phyloP scores from a whole-genome alignment of 1,139 yeast species.

The Spencermartinsiella ligniputridi region DNA sequence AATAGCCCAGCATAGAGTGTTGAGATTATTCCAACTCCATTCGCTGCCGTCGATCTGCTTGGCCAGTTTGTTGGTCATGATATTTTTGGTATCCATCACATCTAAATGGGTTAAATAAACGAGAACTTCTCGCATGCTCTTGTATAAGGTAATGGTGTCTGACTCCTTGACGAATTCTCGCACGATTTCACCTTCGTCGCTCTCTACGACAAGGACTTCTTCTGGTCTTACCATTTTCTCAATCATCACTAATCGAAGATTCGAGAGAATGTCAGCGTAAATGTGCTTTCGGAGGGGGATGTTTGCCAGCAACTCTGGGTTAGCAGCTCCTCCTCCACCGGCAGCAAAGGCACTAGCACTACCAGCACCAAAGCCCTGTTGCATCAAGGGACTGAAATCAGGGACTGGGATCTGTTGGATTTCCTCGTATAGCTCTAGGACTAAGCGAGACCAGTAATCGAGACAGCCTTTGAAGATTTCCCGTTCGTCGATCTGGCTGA shows the following conservation, averaged over 20 bases:
- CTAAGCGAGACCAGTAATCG: conserved; percentile 90
- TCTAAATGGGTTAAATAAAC: conserved; percentile 94
- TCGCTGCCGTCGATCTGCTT: conserved; percentile 93
- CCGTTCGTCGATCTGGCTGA: conserved; percentile 90
- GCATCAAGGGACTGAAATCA: conserved; percentile 72
- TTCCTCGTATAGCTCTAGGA: conserved; percentile 74
- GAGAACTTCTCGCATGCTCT: conserved; percentile 90
- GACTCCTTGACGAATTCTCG: conserved; percentile 96
- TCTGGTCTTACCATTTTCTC: conserved; percentile 99
- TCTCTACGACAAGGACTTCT: conserved; percentile 93
- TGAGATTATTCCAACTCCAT: conserved; percentile 99
- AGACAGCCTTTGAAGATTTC: conserved; percentile 92
- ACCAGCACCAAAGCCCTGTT: conserved; percentile 45
- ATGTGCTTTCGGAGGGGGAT: conserved; percentile 83
- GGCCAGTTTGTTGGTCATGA: conserved; percentile 87
- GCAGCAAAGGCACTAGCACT: conserved; percentile 33
- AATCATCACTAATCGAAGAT: conserved; percentile 82
- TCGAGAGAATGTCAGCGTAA: conserved; percentile 70
- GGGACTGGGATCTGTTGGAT: conserved; percentile 73
- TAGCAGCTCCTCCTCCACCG: conserved; percentile 72
- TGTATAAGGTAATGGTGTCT: conserved; percentile 92
- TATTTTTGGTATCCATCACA: conserved; percentile 88
- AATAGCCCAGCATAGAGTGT: conserved; percentile 98
- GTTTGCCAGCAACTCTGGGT: conserved; percentile 70
- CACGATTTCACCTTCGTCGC: conserved; percentile 98